Evolutionary conservation across 768 basidiomycete species (phyloP), one percentile per base, ranked within the genome.

Genomic region (Serendipita vermifera): DNA sequence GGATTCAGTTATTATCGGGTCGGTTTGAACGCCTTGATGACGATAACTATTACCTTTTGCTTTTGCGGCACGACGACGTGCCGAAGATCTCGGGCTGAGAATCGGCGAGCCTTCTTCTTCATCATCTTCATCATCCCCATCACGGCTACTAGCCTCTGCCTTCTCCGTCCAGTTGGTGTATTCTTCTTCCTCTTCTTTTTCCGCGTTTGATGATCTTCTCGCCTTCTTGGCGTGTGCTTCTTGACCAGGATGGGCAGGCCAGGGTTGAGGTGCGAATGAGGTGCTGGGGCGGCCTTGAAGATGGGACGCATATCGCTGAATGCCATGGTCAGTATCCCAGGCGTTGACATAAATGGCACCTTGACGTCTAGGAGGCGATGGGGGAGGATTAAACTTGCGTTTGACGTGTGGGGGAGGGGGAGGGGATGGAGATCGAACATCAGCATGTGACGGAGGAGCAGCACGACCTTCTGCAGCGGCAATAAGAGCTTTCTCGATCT

Each of bases 281-380:
- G 38, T 24, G 31, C 35, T 33, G 24, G 62, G 36, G 17, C 53
- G 38, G 13, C 58, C 59, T 41, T 55, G 77, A 31, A 82, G 69
- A 59, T 73, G 74, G 13, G 77, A 74, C 1, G 83, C 83, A 67
- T 92, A 89, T 58, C 75, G 77, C 60, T 85, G 80, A 57, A 91
- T 90, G 59, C 80, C 81, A 5, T 88, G 85, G 22, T 86, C 80
- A 35, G 65, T 71, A 63, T 97, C 93, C 88, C 89, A 91, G 2
- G 85, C 86, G 68, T 96, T 90, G 4, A 76, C 70, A 67, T 86
- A 89, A 14, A 66, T 69, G 17, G 56, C 24, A 22, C 56, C 31
- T 27, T 48, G 41, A 22, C 39, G 56, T n/a, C 31, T 46, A 24
- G 41, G 54, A 15, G 54, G 56, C 0, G 58, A 43, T 14, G 55